These are phyloP conservation scores for Hypoxylon sp. DNA, from an alignment of 2,329 filamentous ascomycete genomes.

Conservation along the genomic window DNA sequence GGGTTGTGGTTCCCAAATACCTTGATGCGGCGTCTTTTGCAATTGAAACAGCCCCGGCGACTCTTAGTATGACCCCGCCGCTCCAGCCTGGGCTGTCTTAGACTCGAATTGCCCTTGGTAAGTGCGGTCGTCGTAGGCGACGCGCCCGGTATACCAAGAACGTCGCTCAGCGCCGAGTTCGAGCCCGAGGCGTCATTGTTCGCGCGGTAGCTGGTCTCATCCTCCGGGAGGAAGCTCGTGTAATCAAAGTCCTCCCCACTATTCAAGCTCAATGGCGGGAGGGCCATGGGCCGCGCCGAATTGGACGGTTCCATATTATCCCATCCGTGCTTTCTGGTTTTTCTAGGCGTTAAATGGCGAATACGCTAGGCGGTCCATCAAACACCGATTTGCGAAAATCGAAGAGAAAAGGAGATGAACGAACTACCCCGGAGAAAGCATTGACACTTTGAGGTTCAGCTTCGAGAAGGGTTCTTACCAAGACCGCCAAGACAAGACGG, in stretches of 20 bases:
- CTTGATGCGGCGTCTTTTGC: constrained; percentile 76
- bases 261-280: constrained; percentile 42
- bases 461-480: constrained; percentile 1
- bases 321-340: background rate
- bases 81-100: constrained; percentile 62
- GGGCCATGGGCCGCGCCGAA: constrained; percentile 30
- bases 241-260: constrained; percentile 41
- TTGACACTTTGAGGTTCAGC: constrained; percentile 6
- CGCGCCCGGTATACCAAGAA: constrained; percentile 20
- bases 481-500: constrained; percentile 13
- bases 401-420: background rate
- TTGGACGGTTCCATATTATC: constrained; percentile 41
- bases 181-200: constrained; percentile 40
- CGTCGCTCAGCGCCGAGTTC: constrained; percentile 35
- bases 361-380: too few relatives aligned
- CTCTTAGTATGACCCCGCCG: constrained; percentile 76
- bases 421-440: background rate
- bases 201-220: constrained; percentile 33
- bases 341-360: background rate
- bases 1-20: constrained; percentile 50
- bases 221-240: constrained; percentile 40
- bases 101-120: constrained; percentile 31
- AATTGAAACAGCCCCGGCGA: constrained; percentile 75
- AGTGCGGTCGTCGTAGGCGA: constrained; percentile 29
- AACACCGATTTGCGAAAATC: background rate